Evolutionary conservation across 1,139 yeast species (phyloP), one percentile per base, ranked within the genome.

Genomic region (Lodderomyces parapsilosis): DNA sequence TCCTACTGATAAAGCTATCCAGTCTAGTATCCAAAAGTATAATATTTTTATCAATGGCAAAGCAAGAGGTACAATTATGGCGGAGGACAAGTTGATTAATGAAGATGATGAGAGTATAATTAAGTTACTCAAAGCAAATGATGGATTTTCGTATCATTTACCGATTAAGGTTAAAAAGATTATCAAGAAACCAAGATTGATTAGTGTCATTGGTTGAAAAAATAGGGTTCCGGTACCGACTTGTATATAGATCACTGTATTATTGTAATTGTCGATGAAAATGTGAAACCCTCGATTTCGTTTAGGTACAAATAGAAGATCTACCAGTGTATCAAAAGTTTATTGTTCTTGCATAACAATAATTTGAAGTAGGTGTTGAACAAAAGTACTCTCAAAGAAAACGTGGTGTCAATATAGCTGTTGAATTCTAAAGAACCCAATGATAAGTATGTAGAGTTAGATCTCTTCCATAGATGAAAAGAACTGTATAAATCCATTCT

Each of bases 11-110:
- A 70, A 68, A 46, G 57, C 58, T 2, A 56, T 71, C 8, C 71
- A 65, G 39, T 64, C 80, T 1, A 59, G 66, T 3, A 47, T 50
- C 10, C 54, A 63, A 5, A 62, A 63, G 3, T 83, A 68, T 53
- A 80, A 76, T 45, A 70, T 87, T 9, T 78, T 85, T 53, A 67
- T 88, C 28, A 81, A 88, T 57, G 96, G 96, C 1, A 86, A 81
- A 59, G 71, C 78, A 56, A 74, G 83, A 48, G 77, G 76, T 43
- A 67, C 68, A 25, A 66, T 80, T 47, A 56, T 62, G 15, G 38
- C 49, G 14, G 45, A 43, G 23, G 45, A 54, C 10, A 38, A 45
- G 13, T 46, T 60, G 31, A 51, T 55, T 1, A 52, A 54, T 19
- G 44, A 51, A 38, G 20, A 41, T 2, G 44, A 59, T 27, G 62